phyloP scores from a whole-genome alignment of 129 eudicot genomes.

The Ambrosia artemisiifolia region DNA sequence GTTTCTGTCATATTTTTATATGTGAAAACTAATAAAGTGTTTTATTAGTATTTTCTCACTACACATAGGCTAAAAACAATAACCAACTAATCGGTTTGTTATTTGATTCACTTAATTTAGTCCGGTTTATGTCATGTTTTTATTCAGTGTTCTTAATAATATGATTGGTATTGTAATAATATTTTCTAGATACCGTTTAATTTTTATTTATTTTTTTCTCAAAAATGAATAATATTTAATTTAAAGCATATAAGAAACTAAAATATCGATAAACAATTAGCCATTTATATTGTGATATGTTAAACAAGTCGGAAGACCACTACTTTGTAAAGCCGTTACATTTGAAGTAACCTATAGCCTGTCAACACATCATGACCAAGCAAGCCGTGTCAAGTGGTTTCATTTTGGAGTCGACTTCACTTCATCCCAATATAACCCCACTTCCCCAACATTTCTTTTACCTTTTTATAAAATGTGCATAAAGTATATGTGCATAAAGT shows the following conservation, averaged over 20 bases:
- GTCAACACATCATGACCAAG: constrained; percentile 8
- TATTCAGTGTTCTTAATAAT: no score
- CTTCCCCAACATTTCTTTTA: not conserved
- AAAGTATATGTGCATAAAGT: no score
- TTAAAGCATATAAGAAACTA: not conserved
- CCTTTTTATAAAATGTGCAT: not conserved
- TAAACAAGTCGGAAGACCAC: constrained; percentile 1
- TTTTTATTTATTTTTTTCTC: no score
- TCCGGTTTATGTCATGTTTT: no score
- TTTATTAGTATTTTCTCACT: no score
- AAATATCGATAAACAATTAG: not conserved
- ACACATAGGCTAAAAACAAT: no score
- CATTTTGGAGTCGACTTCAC: constrained; percentile 13
- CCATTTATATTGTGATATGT: not conserved
- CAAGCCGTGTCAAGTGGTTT: constrained; percentile 9
- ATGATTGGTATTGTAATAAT: no score
- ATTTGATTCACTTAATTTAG: no score
- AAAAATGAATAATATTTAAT: not conserved
- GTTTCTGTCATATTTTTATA: no score
- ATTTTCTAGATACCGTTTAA: no score
- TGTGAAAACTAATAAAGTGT: no score
- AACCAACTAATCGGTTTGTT: no score
- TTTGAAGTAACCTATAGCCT: not conserved
- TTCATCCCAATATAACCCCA: not conserved
- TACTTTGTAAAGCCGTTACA: constrained; percentile 5